A percentile compares a stretch with the other conserved stretches of the same genome.
Evolutionary conservation across 2,329 filamentous ascomycete species (phyloP).

Genomic region (Podosphaera fusca): DNA sequence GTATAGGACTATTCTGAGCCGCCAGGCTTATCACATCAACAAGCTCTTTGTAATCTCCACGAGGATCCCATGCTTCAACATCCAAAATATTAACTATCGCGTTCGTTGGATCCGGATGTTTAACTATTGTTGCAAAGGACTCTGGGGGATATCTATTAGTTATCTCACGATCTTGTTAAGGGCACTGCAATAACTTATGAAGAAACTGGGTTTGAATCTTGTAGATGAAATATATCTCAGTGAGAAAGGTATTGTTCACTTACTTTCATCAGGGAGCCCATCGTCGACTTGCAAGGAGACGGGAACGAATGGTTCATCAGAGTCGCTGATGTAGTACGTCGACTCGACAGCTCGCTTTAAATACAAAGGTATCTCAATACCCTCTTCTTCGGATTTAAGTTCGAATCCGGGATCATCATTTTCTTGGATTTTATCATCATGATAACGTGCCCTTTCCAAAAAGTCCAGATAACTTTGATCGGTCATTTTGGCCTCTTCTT

Average conservation of each 20-base stretch:
- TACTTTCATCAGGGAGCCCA: constrained; percentile 37
- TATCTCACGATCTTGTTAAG: not conserved
- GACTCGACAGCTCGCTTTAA: constrained; percentile 30
- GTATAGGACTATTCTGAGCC: constrained; percentile 38
- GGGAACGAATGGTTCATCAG: constrained; percentile 66
- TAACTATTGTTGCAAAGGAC: constrained; percentile 46
- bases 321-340: constrained; percentile 54
- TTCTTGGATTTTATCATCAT: constrained; percentile 32
- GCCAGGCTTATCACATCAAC: constrained; percentile 45
- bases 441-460: constrained; percentile 65
- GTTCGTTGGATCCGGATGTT: constrained; percentile 27
- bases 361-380: constrained; percentile 34
- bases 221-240: not conserved
- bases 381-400: constrained; percentile 29
- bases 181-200: not conserved
- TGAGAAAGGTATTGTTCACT: constrained; percentile 12
- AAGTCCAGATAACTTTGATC: constrained; percentile 72
- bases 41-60: constrained; percentile 44
- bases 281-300: constrained; percentile 38
- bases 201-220: not conserved
- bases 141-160: constrained; percentile 21
- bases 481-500: constrained; percentile 27
- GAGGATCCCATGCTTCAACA: constrained; percentile 48
- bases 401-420: constrained; percentile 12
- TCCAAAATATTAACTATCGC: constrained; percentile 42